Evolutionary conservation across 257 asterid genomes (phyloP), one percentile per base, ranked within the genome.

Genomic region (Rehmannia glutinosa): DNA sequence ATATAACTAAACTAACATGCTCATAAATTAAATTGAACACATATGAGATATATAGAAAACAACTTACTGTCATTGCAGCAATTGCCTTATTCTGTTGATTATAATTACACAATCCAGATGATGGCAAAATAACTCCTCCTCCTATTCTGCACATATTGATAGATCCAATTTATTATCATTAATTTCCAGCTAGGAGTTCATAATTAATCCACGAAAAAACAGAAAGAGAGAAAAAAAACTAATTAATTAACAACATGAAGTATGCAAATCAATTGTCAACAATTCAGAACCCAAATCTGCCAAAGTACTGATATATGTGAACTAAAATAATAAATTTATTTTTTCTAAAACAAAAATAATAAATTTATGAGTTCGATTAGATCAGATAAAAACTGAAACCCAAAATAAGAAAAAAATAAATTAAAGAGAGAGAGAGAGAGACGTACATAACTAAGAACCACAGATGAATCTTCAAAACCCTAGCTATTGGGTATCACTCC

Each of bases 101-200:
- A 21, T 41, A 57, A 62, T 9, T 62, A 42, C 10, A 19, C 28
- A 49, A 20, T 5, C 30, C 25, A 45, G 52, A 45, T 4, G 23
- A 24, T 15, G 58, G 47, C 19, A 54, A 28, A 38, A 6, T 15
- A 45, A 39, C 49, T 27, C 42, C 66, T 52, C 54, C 43, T 8
- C 60, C 61, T 69, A 43, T 43, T 64, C 77, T 72, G 61, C 71
- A 64, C 16, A 17, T 8, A n/a, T 23, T 42, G 13, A 30, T 42
- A 43, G 7, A 23, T 54, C 16, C 4, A 54, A 55, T n/a, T 67
- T 15, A 17, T 28, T 49, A 27, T 38, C 62, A 38, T 24, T 25
- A 39, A 21, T 38, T 21, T 15, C 38, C 23, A 27, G 16, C 50
- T 43, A 19, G 30, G 11, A 21, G 43, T 16, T 15, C 20, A 27